Conservation (phyloP, 768 basidiomycete genomes). For the Suillus subalutaceus region DNA sequence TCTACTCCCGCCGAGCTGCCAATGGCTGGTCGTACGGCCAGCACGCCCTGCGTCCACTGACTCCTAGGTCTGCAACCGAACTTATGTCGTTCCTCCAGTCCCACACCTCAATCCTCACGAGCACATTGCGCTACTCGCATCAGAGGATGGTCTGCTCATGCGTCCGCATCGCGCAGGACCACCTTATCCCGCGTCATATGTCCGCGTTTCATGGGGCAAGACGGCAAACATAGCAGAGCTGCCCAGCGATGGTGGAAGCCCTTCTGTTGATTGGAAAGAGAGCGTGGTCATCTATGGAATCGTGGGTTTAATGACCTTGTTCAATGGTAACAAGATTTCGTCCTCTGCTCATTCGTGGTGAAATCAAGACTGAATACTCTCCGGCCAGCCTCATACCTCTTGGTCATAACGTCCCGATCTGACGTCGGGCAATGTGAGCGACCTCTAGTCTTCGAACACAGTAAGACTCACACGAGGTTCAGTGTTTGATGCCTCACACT, state of each 20-base stretch:
- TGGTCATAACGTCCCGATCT: conserved; percentile 67
- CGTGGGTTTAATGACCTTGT: conserved; percentile 72
- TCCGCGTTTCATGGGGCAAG: conserved; percentile 67
- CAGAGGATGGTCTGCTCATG: conserved; percentile 66
- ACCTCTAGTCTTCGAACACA: neutral
- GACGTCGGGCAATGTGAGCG: conserved; percentile 68
- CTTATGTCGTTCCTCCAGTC: conserved; percentile 63
- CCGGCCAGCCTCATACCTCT: conserved; percentile 66
- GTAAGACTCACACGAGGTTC: conserved; percentile 1
- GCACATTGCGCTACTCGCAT: conserved; percentile 62
- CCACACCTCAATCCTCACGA: conserved; percentile 79
- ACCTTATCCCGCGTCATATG: conserved; percentile 37
- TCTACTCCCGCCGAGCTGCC: neutral
- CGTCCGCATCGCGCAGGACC: conserved; percentile 51
- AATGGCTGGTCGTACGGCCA: neutral
- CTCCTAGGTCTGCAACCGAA: conserved; percentile 54
- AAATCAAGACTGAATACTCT: conserved; percentile 1
- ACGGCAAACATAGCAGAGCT: conserved; percentile 55
- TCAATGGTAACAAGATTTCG: conserved; percentile 52
- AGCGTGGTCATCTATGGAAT: conserved; percentile 73
- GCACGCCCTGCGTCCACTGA: conserved; percentile 15
- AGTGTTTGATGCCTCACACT: conserved; percentile 69
- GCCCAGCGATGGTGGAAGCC: conserved; percentile 33
- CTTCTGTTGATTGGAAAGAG: conserved; percentile 54
- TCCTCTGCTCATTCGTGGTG: neutral